phyloP scores from a whole-genome alignment of 108 stramenopile genomes.

The Cyclotella baltica region DNA sequence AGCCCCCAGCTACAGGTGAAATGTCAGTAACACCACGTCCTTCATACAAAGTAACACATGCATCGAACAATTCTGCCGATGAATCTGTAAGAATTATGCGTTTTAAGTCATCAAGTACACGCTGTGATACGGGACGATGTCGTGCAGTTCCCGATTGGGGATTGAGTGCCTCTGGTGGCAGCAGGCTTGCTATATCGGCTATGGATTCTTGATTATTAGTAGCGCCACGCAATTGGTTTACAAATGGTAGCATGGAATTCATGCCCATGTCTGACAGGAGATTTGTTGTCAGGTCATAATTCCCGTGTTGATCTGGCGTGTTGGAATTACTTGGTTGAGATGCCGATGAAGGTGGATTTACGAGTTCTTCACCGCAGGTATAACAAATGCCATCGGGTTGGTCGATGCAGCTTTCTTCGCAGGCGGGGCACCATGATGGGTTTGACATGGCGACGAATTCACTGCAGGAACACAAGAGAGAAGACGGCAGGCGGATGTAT shows the following conservation, averaged over 20 bases:
- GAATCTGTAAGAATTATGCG: constrained; percentile 24
- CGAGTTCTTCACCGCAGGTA: constrained; percentile 46
- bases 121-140: constrained; percentile 24
- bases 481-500: too few relatives aligned
- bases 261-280: neutral
- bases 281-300: neutral
- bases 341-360: neutral
- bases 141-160: constrained; percentile 37
- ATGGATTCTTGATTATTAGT: constrained; percentile 1
- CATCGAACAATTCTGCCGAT: constrained; percentile 48
- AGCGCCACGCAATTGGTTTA: neutral
- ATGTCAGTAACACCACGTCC: constrained; percentile 15
- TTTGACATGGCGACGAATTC: neutral
- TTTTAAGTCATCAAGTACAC: constrained; percentile 12
- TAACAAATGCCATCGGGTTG: constrained; percentile 29
- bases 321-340: neutral
- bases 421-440: constrained; percentile 32
- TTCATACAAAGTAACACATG: constrained; percentile 13
- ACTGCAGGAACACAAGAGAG: too few relatives aligned
- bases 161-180: constrained; percentile 51
- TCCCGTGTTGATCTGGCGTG: neutral
- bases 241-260: neutral
- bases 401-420: constrained; percentile 11
- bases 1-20: constrained; percentile 1
- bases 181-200: constrained; percentile 1